A percentile compares a stretch with the other conserved stretches of the same genome.
These are phyloP conservation scores for Backusella macrospora DNA, from an alignment of 192 early-diverging fungal genomes.

Conservation along the genomic window DNA sequence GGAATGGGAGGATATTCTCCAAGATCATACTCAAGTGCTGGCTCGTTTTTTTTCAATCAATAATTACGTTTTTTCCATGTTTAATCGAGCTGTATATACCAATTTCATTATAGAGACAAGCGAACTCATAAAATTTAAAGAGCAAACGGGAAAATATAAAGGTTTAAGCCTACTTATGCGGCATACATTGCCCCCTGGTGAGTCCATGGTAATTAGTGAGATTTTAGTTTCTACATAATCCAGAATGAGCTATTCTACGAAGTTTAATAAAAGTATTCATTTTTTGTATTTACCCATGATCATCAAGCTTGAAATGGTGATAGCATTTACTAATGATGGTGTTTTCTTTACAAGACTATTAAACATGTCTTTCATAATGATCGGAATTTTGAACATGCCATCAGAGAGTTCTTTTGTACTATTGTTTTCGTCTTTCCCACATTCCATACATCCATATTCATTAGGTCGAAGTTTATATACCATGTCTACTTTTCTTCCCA, in stretches of 20 bases:
- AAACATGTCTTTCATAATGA: no score
- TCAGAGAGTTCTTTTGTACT: no score
- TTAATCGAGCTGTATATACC: constrained; percentile 17
- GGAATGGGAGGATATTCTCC: constrained; percentile 16
- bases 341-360: no score
- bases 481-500: no score
- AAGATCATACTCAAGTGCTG: constrained; percentile 16
- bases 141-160: constrained; percentile 11
- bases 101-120: constrained; percentile 15
- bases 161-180: constrained; percentile 2
- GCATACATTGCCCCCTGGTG: constrained; percentile 12
- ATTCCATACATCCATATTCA: no score
- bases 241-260: constrained; percentile 16
- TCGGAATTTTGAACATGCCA: no score
- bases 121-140: constrained; percentile 11
- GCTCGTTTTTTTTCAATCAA: constrained; percentile 9
- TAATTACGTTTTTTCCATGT: constrained; percentile 7
- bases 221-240: constrained; percentile 16
- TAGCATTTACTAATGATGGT: no score
- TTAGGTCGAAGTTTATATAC: no score
- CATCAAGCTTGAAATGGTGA: no score
- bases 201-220: constrained; percentile 6
- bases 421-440: no score
- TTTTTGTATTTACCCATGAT: no score
- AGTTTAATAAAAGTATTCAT: constrained; percentile 17